Evolutionary conservation across 2,329 filamentous ascomycete genomes (phyloP), one percentile per base, ranked within the genome.

Genomic region (Colletotrichum somersetense): DNA sequence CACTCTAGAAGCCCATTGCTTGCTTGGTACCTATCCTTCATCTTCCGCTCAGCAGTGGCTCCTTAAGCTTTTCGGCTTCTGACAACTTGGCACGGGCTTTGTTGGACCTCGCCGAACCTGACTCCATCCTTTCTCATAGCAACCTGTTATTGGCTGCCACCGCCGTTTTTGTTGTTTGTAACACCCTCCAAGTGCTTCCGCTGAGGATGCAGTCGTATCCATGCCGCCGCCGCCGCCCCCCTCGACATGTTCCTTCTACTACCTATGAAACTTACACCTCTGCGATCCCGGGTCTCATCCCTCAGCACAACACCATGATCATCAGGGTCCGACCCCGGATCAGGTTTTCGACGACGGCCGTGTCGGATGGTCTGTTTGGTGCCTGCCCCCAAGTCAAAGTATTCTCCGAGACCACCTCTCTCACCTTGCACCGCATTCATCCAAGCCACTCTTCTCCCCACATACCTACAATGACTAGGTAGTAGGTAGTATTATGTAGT

Each of bases 311-410:
- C 50, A 67, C 20, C 42, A 46, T 59, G 69, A 64, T 64, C 59
- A 64, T 64, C 66, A 72, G 69, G 69, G 69, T 69, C 69, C 53
- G 66, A 64, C 40, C 66, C 59, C 66, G 69, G 55, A 64, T 69
- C 12, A 26, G 68, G 7, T n/a, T 59, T 68, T 40, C 46, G 18
- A 58, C 26, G 46, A 53, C 63, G 35, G 52, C 53, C 57, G 26
- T 61, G 58, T 63, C 59, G 52, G 52, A 58, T 62, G 53, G 40
- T 67, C 64, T 46, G 33, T n/a, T 48, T 20, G 26, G 33, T 58
- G n/a, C n/a, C 40, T 42, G 42, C 26, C 35, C 30, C 30, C 30
- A 38, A 65, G 38, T 53, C n/a, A 58, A 48, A 44, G 26, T 53
- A 33, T 52, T 63, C 58, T 52, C 58, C 58, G 52, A 62, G 35